Evolutionary conservation across 1,284 basidiomycete species (phyloP), one percentile per base, ranked within the genome.

Genomic region (Phlebopus sp.): DNA sequence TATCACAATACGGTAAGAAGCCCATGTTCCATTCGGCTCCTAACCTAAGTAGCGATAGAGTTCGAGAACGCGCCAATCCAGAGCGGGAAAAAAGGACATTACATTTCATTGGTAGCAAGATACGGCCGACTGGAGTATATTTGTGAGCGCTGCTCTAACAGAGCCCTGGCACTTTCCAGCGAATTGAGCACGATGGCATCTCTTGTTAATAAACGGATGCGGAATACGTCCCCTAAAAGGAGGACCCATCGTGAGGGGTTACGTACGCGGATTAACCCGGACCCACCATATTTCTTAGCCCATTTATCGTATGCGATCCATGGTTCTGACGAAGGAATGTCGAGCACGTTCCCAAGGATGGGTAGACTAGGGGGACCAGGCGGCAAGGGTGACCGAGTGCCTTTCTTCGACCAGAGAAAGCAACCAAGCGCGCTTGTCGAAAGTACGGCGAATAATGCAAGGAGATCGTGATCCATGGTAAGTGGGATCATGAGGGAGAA

Each of bases 111-210:
- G 2, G 14, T 18, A 41, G 19, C 25, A 29, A 49, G 11, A 35
- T 34, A 29, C 57, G 59, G 2, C 55, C 55, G 10, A 65, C 50
- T 6, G 61, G 51, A 25, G 59, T 59, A 15, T 58, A 55, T 19
- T 60, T 54, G 17, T 6, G 56, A 55, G n/a, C 59, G 53, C 21
- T 57, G 59, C 2, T 57, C 55, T 7, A 65, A 51, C 5, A 65
- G 49, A 23, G 60, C 59, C 17, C 52, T 52, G 1, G 61, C 60
- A 15, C 52, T 53, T 37, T 54, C 50, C n/a, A 46, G 43, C 17
- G 60, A 59, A 35, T 58, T 58, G 35, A 64, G 42, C 32, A 62
- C 41, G 19, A 48, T 37, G 11, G 35, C 36, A 19, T 48, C 46
- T 15, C 36, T 23, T 10, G 21, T 39, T 15, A 44, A 46, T 17